Base-by-base conservation (phyloP, 2,329 filamentous ascomycete species). In the Fusarium sp. region DNA sequence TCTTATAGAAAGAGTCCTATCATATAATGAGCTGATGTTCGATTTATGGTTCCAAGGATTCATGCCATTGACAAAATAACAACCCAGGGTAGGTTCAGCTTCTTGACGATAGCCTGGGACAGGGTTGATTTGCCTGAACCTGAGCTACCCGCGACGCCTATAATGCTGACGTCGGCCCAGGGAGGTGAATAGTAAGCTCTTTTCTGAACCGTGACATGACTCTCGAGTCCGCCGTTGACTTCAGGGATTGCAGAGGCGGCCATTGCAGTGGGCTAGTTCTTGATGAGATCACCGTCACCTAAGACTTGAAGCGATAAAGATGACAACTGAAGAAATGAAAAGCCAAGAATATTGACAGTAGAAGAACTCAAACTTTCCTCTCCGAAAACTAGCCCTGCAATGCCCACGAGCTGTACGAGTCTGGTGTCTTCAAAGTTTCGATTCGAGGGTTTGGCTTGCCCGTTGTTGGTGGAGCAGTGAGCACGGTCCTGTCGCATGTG, bases 1-100 rank as follows among this genome's bases (percentile, higher is more conserved):
- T 92, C 83, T 98, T 98, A 84, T 99, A 99, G 82, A 97, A 99
- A 15, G 95, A 98, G 82, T 99, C 96, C 94, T 97, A n/a, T 60
- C 44, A 54, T 56, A 68, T 23, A 35, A 72, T 79, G 64, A 80
- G 77, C 50, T 67, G 55, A 18, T 18, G 53, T 46, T 45, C 18
- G 48, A 46, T 48, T 48, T 42, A 26, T 45, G 30, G 41, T 42
- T 30, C 33, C 40, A 40, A 53, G 59, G 30, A 23, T 53, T 78
- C 84, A 78, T 87, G 95, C 94, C 92, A 99, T 98, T 44, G 95
- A 97, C 76, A 99, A 83, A 81, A 99, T 98, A 53, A 98, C 95
- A 68, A 99, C 96, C 95, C 96, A 99, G 61, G 96, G 96, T 71
- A 99, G 84, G 82, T 96, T 97, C 76, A 99, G 85, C 77, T 93